A percentile compares a stretch with the other conserved stretches of the same genome.
These are phyloP conservation scores for Parasarocladium wereldwijsianum DNA, from an alignment of 2,329 filamentous ascomycete species.

Conservation along the genomic window DNA sequence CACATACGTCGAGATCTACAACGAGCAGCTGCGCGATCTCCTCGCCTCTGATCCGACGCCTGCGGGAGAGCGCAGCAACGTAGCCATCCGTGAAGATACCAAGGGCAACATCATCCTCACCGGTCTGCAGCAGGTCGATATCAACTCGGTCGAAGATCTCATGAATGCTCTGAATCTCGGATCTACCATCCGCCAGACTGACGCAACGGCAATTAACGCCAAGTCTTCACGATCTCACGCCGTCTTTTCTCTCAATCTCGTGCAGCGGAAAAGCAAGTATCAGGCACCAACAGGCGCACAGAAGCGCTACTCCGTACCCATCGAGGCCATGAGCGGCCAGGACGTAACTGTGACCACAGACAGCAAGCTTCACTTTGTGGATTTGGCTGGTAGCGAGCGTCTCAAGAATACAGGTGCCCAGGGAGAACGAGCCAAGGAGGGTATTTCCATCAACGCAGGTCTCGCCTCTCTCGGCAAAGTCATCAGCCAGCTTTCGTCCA, in stretches of 20 bases:
- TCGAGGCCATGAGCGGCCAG: slow-evolving; percentile 58
- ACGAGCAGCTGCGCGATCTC: slow-evolving; percentile 86
- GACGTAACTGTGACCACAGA: slow-evolving; percentile 70
- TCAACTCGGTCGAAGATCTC: slow-evolving; percentile 85
- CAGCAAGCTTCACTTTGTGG: slow-evolving; percentile 97
- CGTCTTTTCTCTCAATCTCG: slow-evolving; percentile 86
- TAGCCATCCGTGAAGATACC: slow-evolving; percentile 87
- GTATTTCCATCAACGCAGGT: slow-evolving; percentile 95
- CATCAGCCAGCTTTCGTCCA: slow-evolving; percentile 91
- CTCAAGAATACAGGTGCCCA: slow-evolving; percentile 95
- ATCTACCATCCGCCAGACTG: slow-evolving; percentile 87
- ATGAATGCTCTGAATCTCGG: slow-evolving; percentile 83
- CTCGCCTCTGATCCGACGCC: slow-evolving; percentile 64
- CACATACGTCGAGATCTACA: slow-evolving; percentile 96
- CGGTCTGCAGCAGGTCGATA: slow-evolving; percentile 72
- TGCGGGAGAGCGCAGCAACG: slow-evolving; percentile 53
- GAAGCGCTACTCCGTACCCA: slow-evolving; percentile 74
- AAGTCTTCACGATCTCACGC: slow-evolving; percentile 96
- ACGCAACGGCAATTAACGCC: slow-evolving; percentile 92
- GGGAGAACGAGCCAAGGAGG: slow-evolving; percentile 85
- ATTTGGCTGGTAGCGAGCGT: slow-evolving; percentile 90
- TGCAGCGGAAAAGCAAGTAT: slow-evolving; percentile 60
- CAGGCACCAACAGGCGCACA: slow-evolving; percentile 38
- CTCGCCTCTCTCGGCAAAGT: slow-evolving; percentile 92
- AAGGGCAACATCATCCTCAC: slow-evolving; percentile 92